Conservation (phyloP, 352 stramenopile species). For the Globisporangium middletonii region DNA sequence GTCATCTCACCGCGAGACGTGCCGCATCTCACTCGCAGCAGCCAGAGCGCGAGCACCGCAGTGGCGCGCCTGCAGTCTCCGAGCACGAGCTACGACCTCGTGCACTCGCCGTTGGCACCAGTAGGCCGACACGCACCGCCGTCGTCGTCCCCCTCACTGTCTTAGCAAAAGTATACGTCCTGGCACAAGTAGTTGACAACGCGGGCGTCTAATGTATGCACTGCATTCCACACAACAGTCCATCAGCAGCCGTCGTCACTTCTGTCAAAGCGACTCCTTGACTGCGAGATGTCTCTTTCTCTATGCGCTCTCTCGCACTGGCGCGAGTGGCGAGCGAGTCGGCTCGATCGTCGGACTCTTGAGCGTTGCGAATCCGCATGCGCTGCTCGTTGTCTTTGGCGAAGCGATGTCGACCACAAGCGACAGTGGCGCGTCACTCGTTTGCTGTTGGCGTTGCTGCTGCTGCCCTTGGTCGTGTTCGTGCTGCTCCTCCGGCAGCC, state of each 20-base stretch:
- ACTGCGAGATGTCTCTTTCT: neutral
- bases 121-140: neutral
- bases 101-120: conserved; percentile 2
- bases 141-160: too few relatives aligned
- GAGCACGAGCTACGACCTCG: conserved; percentile 1
- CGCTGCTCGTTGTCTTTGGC: neutral
- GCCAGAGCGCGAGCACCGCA: neutral
- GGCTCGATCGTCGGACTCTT: conserved; percentile 7
- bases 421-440: neutral
- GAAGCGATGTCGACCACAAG: neutral
- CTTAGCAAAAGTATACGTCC: too few relatives aligned
- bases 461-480: neutral
- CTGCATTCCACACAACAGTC: neutral
- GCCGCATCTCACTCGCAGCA: neutral
- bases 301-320: neutral
- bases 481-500: neutral
- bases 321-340: neutral
- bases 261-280: neutral
- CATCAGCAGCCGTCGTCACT: neutral
- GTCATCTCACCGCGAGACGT: conserved; percentile 2
- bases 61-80: neutral
- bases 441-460: neutral
- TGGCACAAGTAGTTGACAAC: too few relatives aligned
- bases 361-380: neutral
- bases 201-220: neutral